phyloP scores from a whole-genome alignment of 192 early-diverging fungal species.

The Rhizophagus prolifer region DNA sequence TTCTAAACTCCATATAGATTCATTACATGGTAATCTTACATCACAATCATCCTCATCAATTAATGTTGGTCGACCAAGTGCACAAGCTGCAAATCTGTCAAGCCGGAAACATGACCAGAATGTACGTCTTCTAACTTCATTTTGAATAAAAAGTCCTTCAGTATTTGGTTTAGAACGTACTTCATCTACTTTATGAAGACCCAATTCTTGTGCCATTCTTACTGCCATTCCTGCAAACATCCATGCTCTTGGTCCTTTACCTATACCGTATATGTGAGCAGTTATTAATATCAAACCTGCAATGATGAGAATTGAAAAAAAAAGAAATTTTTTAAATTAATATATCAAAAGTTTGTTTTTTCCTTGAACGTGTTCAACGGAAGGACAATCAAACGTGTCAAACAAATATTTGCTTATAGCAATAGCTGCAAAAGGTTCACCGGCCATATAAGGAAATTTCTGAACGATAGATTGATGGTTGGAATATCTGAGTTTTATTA shows the following conservation, averaged over 20 bases:
- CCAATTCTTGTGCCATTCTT: constrained; percentile 53
- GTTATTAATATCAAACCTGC: constrained; percentile 44
- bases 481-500: constrained; percentile 41
- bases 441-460: constrained; percentile 49
- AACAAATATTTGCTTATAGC: constrained; percentile 40
- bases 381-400: constrained; percentile 47
- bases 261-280: constrained; percentile 52
- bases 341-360: no score
- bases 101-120: constrained; percentile 55
- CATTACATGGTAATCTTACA: constrained; percentile 48
- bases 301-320: background rate
- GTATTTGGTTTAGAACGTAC: background rate
- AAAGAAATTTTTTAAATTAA: background rate
- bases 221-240: constrained; percentile 57
- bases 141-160: constrained; percentile 44
- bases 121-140: constrained; percentile 49
- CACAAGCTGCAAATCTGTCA: constrained; percentile 46
- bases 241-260: constrained; percentile 56
- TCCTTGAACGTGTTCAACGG: constrained; percentile 48
- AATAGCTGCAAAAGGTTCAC: constrained; percentile 53
- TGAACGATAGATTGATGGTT: constrained; percentile 44
- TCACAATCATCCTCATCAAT: constrained; percentile 52
- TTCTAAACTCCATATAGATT: constrained; percentile 46
- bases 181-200: constrained; percentile 46
- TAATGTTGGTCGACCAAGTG: constrained; percentile 48